Percentiles rank a stretch among this genome's conserved stretches.
These are phyloP conservation scores for Sporothrix pallida DNA, from an alignment of 2,329 filamentous ascomycete species.

Conservation along the genomic window DNA sequence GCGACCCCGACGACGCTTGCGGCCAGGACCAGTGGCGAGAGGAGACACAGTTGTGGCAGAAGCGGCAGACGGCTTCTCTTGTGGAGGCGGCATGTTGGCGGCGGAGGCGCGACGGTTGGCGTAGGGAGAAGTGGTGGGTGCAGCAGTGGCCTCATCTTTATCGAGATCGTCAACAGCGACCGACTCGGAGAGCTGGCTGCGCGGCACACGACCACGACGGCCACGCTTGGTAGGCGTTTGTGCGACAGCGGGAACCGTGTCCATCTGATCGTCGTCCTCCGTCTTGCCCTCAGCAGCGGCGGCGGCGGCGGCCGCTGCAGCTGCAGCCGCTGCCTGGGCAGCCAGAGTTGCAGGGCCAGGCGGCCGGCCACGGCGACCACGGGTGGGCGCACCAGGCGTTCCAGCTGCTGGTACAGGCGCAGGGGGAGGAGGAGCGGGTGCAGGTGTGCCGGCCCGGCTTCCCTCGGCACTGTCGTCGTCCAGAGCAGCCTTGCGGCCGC, in stretches of 20 bases:
- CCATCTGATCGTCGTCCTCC: slow-evolving; percentile 3
- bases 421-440: slow-evolving; percentile 41
- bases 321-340: neutral
- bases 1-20: slow-evolving; percentile 34
- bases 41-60: neutral
- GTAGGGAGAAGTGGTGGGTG: neutral
- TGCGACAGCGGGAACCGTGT: neutral
- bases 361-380: slow-evolving; percentile 29
- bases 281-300: slow-evolving; percentile 6
- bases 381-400: slow-evolving; percentile 35
- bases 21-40: neutral
- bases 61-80: slow-evolving; percentile 15
- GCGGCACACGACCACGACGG: slow-evolving; percentile 35
- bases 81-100: slow-evolving; percentile 15
- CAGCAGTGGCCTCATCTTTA: neutral
- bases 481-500: slow-evolving; percentile 57
- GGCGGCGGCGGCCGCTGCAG: neutral
- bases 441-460: slow-evolving; percentile 60
- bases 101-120: slow-evolving; percentile 21
- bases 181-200: slow-evolving; percentile 38
- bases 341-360: slow-evolving; percentile 26
- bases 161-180: slow-evolving; percentile 34
- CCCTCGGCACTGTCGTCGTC: slow-evolving; percentile 58
- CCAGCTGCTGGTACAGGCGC: slow-evolving; percentile 43
- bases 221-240: slow-evolving; percentile 31